A percentile compares a stretch with the other conserved stretches of the same genome.
Conservation (phyloP, 2,329 filamentous ascomycete genomes). For the Colletotrichum lini region DNA sequence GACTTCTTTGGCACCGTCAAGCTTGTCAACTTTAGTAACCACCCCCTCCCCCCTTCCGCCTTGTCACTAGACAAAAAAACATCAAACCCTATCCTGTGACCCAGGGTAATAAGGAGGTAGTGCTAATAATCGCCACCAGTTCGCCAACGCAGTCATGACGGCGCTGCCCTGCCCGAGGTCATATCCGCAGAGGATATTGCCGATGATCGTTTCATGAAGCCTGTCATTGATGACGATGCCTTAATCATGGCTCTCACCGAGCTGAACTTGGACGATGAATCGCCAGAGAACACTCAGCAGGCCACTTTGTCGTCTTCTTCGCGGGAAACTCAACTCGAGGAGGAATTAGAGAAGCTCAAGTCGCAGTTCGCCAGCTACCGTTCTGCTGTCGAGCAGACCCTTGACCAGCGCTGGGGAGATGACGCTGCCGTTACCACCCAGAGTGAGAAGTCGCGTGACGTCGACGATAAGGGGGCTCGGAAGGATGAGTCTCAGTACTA, state of each 20-base stretch:
- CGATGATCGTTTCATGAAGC: conserved; percentile 87
- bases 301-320: conserved; percentile 57
- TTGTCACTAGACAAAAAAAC: neutral
- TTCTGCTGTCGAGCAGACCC: conserved; percentile 74
- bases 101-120: neutral
- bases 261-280: conserved; percentile 65
- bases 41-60: conserved; percentile 23
- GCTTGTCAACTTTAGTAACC: conserved; percentile 77
- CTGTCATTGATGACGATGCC: conserved; percentile 90
- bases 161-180: conserved; percentile 65
- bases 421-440: conserved; percentile 57
- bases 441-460: conserved; percentile 45
- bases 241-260: conserved; percentile 91
- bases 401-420: conserved; percentile 75
- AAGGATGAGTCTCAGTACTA: conserved; percentile 62
- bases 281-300: conserved; percentile 44
- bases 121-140: conserved; percentile 51
- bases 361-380: conserved; percentile 77
- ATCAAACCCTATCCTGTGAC: neutral
- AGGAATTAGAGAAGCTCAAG: conserved; percentile 71
- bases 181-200: conserved; percentile 75
- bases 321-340: conserved; percentile 70
- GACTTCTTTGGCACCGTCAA: conserved; percentile 83
- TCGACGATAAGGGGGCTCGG: conserved; percentile 40
- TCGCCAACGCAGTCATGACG: conserved; percentile 62